Conservation (phyloP, 345 rosid species). For the Eutrema japonicum region DNA sequence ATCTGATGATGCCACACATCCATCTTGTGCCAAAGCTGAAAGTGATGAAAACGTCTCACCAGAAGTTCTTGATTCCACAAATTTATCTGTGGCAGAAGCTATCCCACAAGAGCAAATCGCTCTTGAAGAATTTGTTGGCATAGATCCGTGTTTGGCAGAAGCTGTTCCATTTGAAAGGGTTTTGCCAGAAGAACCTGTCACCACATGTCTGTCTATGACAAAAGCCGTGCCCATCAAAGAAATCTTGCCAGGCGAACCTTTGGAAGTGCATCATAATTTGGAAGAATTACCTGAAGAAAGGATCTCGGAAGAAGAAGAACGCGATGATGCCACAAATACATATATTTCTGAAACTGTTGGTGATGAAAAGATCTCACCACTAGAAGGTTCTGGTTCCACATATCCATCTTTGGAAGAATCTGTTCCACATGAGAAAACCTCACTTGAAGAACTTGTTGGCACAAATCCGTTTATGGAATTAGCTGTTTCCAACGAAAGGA, state of each 20-base stretch:
- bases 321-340: constrained; percentile 6
- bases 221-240: background rate
- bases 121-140: constrained; percentile 31
- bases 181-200: constrained; percentile 27
- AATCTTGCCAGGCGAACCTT: background rate
- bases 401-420: constrained; percentile 27
- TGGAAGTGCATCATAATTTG: constrained; percentile 26
- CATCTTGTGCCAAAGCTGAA: constrained; percentile 27
- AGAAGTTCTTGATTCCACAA: constrained; percentile 28
- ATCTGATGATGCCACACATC: constrained; percentile 21
- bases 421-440: constrained; percentile 1
- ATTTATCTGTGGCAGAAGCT: constrained; percentile 22
- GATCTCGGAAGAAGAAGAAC: constrained; percentile 12
- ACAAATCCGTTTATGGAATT: constrained; percentile 28
- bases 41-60: constrained; percentile 1
- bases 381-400: constrained; percentile 22
- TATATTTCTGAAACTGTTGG: constrained; percentile 24
- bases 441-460: constrained; percentile 29
- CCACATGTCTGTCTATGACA: constrained; percentile 25
- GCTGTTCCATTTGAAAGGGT: constrained; percentile 15
- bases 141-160: constrained; percentile 22
- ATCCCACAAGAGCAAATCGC: constrained; percentile 19
- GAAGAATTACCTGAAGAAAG: constrained; percentile 8
- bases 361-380: constrained; percentile 23
- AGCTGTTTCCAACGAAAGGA: constrained; percentile 13